Evolutionary conservation across 805 yeast genomes (phyloP), one percentile per base, ranked within the genome.

Genomic region (Candida palmyrensis): DNA sequence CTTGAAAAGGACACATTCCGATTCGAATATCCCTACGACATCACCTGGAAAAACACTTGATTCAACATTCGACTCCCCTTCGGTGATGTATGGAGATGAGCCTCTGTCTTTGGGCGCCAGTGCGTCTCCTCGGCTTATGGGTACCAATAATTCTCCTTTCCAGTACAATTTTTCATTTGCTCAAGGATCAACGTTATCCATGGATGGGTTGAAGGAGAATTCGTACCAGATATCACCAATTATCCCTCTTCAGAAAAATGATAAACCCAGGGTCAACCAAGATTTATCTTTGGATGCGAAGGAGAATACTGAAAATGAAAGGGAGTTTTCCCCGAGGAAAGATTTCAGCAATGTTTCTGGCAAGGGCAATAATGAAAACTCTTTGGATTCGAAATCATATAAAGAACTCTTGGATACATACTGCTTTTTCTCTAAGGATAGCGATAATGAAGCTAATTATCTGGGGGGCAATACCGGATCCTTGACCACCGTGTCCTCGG

Each of bases 351-450:
- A 19, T 15, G n/a, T 29, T 9, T n/a, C 21, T 6, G 29, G 17
- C 28, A 16, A 16, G 7, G 2, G 15, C 30, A 10, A 25, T 33
- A 15, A 45, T 18, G 23, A 9, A 21, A 21, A 21, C 11, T 9
- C 23, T 21, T 53, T 71, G 33, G 64, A 74, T 43, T 68, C 81
- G 4, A 66, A 70, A 43, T 61, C 77, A 1, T 79, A 79, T 45
- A 69, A 72, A 41, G 75, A 77, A 37, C 53, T 79, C 14, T 53
- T 79, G 32, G 77, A 77, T 30, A 68, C 73, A 18, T 79, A 75
- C 45, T 79, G 86, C 43, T 79, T 79, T 44, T 79, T 72, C 36
- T 43, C 44, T n/a, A 45, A 42, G 22, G 43, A 47, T 14, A 39
- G 43, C 15, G 49, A 32, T 8, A 20, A 29, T 19, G 23, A 29